A percentile compares a stretch with the other conserved stretches of the same genome.
These are phyloP conservation scores for Meredithiella fracta DNA, from an alignment of 2,329 filamentous ascomycete genomes.

Conservation along the genomic window DNA sequence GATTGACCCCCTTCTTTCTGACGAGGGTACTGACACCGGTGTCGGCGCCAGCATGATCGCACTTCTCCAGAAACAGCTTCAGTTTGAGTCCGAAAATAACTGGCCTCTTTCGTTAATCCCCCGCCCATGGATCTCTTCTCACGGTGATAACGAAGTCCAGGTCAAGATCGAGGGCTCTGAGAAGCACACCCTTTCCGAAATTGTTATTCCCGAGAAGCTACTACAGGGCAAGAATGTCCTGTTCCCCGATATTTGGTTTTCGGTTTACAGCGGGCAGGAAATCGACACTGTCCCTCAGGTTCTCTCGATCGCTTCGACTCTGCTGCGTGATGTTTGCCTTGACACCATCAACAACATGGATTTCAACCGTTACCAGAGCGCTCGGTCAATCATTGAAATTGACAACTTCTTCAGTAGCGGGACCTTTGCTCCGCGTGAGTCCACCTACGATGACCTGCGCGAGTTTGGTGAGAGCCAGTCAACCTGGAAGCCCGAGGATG, in stretches of 20 bases:
- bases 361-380: slow-evolving; percentile 76
- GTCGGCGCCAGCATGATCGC: slow-evolving; percentile 55
- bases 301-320: slow-evolving; percentile 58
- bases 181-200: slow-evolving; percentile 63
- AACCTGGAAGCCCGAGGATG: slow-evolving; percentile 95
- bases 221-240: slow-evolving; percentile 57
- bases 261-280: slow-evolving; percentile 76
- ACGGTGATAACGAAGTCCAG: slow-evolving; percentile 42
- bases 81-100: slow-evolving; percentile 52
- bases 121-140: slow-evolving; percentile 49
- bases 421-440: slow-evolving; percentile 87
- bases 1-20: slow-evolving; percentile 60
- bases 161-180: slow-evolving; percentile 41
- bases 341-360: slow-evolving; percentile 91
- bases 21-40: slow-evolving; percentile 44
- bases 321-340: slow-evolving; percentile 70
- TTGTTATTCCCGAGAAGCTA: slow-evolving; percentile 61
- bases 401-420: slow-evolving; percentile 85
- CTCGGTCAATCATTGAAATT: slow-evolving; percentile 79
- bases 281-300: slow-evolving; percentile 73
- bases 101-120: slow-evolving; percentile 60
- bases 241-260: slow-evolving; percentile 88
- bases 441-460: slow-evolving; percentile 75
- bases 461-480: slow-evolving; percentile 47
- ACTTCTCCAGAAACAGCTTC: slow-evolving; percentile 72